A percentile compares a stretch with the other conserved stretches of the same genome.
phyloP scores from a whole-genome alignment of 2,329 filamentous ascomycete species.

The Pseudogymnoascus sp. region DNA sequence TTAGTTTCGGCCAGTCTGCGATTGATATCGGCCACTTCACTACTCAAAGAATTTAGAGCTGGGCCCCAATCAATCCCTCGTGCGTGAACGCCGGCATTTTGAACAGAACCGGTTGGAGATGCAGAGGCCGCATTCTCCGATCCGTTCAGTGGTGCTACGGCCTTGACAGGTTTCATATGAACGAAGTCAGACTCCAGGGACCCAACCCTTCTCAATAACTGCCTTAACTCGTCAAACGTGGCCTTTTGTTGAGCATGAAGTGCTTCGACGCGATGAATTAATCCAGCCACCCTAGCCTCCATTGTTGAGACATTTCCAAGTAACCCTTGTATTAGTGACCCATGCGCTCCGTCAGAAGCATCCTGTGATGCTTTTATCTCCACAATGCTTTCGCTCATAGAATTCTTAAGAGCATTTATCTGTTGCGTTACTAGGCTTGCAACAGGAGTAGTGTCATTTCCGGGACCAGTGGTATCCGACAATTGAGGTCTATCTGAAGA shows the following conservation, averaged over 20 bases:
- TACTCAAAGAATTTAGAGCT: not conserved
- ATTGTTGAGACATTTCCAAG: not conserved
- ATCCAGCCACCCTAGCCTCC: not conserved
- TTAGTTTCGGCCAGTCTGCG: not conserved
- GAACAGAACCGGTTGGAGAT: conserved; percentile 9
- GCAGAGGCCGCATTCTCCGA: not conserved
- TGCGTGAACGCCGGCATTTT: conserved; percentile 5
- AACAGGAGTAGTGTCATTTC: not conserved
- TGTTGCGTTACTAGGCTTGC: not conserved
- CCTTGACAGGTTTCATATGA: not conserved
- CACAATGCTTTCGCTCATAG: not conserved
- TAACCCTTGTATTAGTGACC: not conserved
- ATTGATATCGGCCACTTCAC: not conserved
- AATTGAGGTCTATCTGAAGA: not conserved
- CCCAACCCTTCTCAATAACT: not conserved
- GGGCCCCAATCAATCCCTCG: conserved; percentile 1
- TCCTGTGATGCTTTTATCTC: not conserved
- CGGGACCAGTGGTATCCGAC: not conserved
- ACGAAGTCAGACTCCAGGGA: not conserved
- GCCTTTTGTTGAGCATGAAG: not conserved
- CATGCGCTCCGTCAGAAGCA: not conserved
- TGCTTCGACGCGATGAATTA: not conserved
- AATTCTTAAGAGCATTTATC: not conserved
- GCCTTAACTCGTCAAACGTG: not conserved
- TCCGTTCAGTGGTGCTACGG: not conserved